These are phyloP conservation scores for Rhynchospora pubera DNA, from an alignment of 176 grass and related monocot genomes.

Conservation along the genomic window DNA sequence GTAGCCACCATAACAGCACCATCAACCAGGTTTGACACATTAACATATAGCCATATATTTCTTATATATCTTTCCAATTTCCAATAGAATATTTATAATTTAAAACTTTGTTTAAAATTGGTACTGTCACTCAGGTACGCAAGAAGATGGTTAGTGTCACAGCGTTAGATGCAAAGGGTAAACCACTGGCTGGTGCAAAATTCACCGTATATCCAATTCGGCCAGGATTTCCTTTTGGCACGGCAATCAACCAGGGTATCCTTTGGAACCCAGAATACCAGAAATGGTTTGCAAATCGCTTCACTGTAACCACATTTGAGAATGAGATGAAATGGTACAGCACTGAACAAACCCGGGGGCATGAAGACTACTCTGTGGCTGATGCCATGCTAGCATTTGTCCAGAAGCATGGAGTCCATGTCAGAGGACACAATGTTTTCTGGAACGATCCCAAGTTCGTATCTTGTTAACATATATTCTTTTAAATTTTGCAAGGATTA, in stretches of 20 bases:
- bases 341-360: conserved; percentile 35
- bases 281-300: conserved; percentile 67
- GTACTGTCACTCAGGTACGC: conserved; percentile 13
- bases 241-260: conserved; percentile 57
- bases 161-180: conserved; percentile 33
- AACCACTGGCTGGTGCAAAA: conserved; percentile 39
- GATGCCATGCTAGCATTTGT: conserved; percentile 70
- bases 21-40: conserved; percentile 29
- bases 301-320: conserved; percentile 95
- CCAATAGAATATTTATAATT: background rate
- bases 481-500: background rate
- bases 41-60: background rate
- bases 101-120: background rate
- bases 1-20: conserved; percentile 42
- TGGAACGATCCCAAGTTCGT: conserved; percentile 51
- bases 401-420: conserved; percentile 32
- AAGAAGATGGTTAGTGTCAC: conserved; percentile 31
- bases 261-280: conserved; percentile 46
- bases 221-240: conserved; percentile 58
- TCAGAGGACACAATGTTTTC: conserved; percentile 79
- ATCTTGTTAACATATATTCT: background rate
- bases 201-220: conserved; percentile 39
- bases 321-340: conserved; percentile 99
- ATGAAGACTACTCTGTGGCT: conserved; percentile 49
- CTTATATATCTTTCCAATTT: background rate